Evolutionary conservation across 805 yeast species (phyloP), one percentile per base, ranked within the genome.

Genomic region (Cyberlindnera veronae): DNA sequence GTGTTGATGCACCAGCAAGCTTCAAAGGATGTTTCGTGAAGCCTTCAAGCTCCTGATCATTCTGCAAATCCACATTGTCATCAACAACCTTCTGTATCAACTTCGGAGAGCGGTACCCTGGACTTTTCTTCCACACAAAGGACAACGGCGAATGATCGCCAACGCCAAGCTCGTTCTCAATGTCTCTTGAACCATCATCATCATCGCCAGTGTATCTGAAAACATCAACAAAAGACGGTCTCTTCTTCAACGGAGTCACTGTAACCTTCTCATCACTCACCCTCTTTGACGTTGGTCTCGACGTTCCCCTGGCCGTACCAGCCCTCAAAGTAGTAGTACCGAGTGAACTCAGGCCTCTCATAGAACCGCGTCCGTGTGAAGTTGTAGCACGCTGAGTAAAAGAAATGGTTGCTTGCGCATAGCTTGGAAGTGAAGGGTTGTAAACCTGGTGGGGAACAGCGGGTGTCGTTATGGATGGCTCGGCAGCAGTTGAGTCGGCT

Each of bases 31-130:
- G 21, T 14, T 3, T 26, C 32, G 12, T 24, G 35, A 22, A 15
- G 20, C 5, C 27, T 9, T 38, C 24, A 18, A 8, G n/a, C 9
- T 14, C 19, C 18, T 15, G 22, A 12, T 32, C 21, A 11, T 24
- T 24, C 16, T 5, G n/a, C 12, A 13, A 5, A n/a, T 13, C 4
- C 3, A 22, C 18, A 24, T n/a, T 23, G 22, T n/a, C 30, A 7
- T 6, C 24, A 17, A 18, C 10, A 31, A n/a, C n/a, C 29, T 21
- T 10, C 6, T 22, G 29, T 17, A 48, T 34, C 34, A 48, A 41
- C 40, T 37, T 37, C 16, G 52, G 52, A 7, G 52, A 41, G 19
- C 37, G 37, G 31, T 45, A 46, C 6, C 36, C 38, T 3, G 46
- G 41, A 12, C 46, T 48, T 39, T 35, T 41, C 20, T 34, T 33